Evolutionary conservation across 495 filamentous ascomycete genomes (phyloP).

Genomic region (Darksidea phi): DNA sequence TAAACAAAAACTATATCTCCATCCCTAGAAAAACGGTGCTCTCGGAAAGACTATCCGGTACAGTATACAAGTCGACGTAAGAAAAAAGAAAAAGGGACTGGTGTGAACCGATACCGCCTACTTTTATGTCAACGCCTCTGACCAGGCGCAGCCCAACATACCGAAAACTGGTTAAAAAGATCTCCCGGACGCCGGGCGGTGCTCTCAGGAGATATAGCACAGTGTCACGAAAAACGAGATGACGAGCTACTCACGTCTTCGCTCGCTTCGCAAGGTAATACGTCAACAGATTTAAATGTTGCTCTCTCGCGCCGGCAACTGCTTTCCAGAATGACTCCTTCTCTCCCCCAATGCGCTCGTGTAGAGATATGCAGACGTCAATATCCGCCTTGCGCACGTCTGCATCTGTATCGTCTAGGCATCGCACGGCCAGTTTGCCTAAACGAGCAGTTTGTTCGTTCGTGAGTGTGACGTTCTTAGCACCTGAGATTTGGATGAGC

Average conservation of each 20-base stretch:
- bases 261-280: conserved; percentile 47
- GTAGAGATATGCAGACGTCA: conserved; percentile 71
- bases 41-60: no score
- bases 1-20: no score
- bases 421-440: conserved; percentile 57
- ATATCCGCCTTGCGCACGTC: conserved; percentile 78
- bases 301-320: conserved; percentile 43
- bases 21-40: no score
- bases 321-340: conserved; percentile 44
- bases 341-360: conserved; percentile 61
- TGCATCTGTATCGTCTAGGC: conserved; percentile 68
- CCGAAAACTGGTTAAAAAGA: no score
- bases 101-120: no score
- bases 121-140: no score
- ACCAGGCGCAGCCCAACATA: no score
- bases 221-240: no score
- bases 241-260: conserved; percentile 11
- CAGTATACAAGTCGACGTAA: no score
- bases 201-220: no score
- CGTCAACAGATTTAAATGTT: conserved; percentile 45
- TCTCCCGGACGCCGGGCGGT: no score
- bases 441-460: conserved; percentile 42
- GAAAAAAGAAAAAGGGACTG: no score
- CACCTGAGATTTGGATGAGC: conserved; percentile 32
- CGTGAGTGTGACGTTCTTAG: conserved; percentile 30